Conservation (phyloP, 306 rosid species). For the Senna tora region DNA sequence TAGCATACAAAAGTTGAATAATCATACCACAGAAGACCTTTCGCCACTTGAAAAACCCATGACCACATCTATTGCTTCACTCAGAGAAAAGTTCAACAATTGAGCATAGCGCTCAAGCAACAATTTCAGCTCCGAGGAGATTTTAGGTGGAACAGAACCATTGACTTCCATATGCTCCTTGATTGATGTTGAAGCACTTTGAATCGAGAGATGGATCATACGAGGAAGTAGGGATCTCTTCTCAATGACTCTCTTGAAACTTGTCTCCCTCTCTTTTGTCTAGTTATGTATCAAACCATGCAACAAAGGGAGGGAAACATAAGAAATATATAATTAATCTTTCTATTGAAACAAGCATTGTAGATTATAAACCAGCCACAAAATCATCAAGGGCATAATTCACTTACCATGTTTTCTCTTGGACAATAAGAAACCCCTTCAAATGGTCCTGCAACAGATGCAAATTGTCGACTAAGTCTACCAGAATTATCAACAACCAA, state of each 20-base stretch:
- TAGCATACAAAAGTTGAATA: constrained; percentile 28
- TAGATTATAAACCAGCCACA: constrained; percentile 19
- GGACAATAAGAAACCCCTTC: constrained; percentile 85
- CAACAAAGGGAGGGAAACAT: constrained; percentile 14
- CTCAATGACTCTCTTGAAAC: constrained; percentile 67
- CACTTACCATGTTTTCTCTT: constrained; percentile 65
- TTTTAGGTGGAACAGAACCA: constrained; percentile 60
- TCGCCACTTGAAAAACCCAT: constrained; percentile 53
- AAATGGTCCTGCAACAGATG: constrained; percentile 67
- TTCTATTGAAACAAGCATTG: constrained; percentile 12
- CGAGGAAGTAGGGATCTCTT: constrained; percentile 92
- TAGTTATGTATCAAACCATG: constrained; percentile 49
- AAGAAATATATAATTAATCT: neutral
- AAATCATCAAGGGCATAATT: constrained; percentile 31
- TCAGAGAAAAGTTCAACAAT: constrained; percentile 67
- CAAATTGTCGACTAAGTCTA: constrained; percentile 20
- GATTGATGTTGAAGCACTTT: constrained; percentile 66
- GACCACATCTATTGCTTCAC: constrained; percentile 68
- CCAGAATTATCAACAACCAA: constrained; percentile 3
- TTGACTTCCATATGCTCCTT: constrained; percentile 73
- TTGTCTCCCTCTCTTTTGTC: constrained; percentile 67
- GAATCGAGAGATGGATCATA: constrained; percentile 85
- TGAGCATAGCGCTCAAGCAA: constrained; percentile 82
- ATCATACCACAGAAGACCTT: constrained; percentile 65
- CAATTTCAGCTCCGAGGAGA: constrained; percentile 67